A percentile compares a stretch with the other conserved stretches of the same genome.
Evolutionary conservation across 148 eudicot species (phyloP).

Genomic region (Rhododendron griersonianum): DNA sequence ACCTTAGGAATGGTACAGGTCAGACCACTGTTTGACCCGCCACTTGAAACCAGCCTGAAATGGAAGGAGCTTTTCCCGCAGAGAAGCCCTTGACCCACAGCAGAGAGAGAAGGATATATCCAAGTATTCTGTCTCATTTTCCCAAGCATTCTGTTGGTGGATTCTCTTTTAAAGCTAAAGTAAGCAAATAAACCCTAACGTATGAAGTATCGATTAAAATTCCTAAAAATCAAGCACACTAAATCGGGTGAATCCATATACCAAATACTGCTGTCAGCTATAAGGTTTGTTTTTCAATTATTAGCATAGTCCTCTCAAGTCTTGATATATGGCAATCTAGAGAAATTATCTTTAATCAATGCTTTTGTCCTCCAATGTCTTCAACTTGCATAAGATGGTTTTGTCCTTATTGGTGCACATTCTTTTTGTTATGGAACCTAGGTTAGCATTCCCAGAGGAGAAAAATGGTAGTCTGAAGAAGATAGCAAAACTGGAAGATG

Average conservation of each 20-base stretch:
- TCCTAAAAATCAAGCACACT: neutral
- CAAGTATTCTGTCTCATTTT: neutral
- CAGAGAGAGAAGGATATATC: neutral
- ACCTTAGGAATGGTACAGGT: neutral
- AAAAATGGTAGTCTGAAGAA: constrained; percentile 83
- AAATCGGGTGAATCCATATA: neutral
- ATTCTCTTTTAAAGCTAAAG: neutral
- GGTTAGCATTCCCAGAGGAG: constrained; percentile 88
- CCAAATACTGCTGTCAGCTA: neutral
- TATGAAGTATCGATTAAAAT: neutral
- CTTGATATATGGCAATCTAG: neutral
- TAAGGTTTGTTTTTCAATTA: neutral
- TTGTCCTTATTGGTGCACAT: neutral
- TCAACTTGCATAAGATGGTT: neutral
- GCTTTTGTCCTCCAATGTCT: neutral
- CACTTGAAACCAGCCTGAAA: neutral
- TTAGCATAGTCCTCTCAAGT: neutral
- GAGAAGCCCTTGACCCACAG: neutral
- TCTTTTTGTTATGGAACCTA: constrained; percentile 15
- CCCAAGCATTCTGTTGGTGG: neutral
- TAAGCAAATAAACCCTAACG: neutral
- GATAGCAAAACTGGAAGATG: constrained; percentile 80
- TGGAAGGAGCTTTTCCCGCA: neutral
- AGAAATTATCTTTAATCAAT: neutral
- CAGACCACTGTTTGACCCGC: neutral